Base-by-base conservation (phyloP, 768 basidiomycete species). In the Rhodosporidiobolus sp. region DNA sequence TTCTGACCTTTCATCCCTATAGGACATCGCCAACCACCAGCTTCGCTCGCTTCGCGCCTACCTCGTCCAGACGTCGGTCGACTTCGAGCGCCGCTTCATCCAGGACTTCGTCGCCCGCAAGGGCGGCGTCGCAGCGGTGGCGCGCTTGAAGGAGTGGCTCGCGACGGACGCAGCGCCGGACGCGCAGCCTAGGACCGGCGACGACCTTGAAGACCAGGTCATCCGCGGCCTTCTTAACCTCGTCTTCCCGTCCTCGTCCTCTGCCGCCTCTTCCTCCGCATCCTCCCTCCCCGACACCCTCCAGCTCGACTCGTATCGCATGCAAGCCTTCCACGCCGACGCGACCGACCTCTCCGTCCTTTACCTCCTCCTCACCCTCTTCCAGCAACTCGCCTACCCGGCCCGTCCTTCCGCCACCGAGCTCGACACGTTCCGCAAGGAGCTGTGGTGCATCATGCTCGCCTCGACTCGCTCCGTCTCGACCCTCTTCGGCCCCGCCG, bases 1-100 rank as follows among this genome's bases (percentile, higher is more conserved):
- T 52, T 4, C 16, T 5, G 8, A 1, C 9, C 30, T 32, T 16
- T 28, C 68, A n/a, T n/a, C n/a, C n/a, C n/a, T n/a, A n/a, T n/a
- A 95, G 93, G 94, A 96, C 81, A 94, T 96, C 73, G 94, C 94
- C 35, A 96, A 96, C 80, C 94, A 95, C 82, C 94, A 95, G 82
- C 86, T 96, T 45, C 90, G 92, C 79, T 89, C 90, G 45, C 85
- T 94, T n/a, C 88, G 93, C 61, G 91, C 92, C n/a, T 92, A 89
- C 83, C 86, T 96, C 67, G 85, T 91, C 77, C 87, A 88, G 70
- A 88, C 88, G 50, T 88, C 93, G 2, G 87, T 88, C 30, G 86
- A 88, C 52, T 91, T 90, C 78, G 92, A 95, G 80, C 84, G 89
- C 74, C 86, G 87, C 78, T 87, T 88, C 35, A 90, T 94, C 83